Percentiles rank a stretch among this genome's conserved stretches.
phyloP scores from a whole-genome alignment of 768 basidiomycete species.

The Podaxis mareebaensis region DNA sequence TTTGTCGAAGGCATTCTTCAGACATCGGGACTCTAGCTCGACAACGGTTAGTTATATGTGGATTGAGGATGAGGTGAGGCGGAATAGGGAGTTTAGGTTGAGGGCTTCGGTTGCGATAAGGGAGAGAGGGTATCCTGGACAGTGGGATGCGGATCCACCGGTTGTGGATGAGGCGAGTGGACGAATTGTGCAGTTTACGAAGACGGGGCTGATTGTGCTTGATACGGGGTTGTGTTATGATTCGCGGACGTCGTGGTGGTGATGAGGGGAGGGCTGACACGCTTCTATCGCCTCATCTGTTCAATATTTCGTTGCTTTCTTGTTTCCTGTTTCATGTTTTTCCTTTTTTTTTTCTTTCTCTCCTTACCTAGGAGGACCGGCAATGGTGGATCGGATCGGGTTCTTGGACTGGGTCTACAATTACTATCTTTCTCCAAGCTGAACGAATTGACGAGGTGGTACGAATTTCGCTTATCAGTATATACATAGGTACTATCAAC shows the following conservation, averaged over 20 bases:
- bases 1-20: constrained; percentile 14
- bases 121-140: constrained; percentile 17
- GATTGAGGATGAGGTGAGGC: constrained; percentile 15
- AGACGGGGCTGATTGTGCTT: constrained; percentile 16
- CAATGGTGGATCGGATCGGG: neutral
- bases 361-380: neutral
- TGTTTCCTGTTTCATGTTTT: neutral
- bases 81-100: constrained; percentile 17
- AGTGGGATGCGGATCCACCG: constrained; percentile 16
- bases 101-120: constrained; percentile 16
- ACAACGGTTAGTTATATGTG: constrained; percentile 16
- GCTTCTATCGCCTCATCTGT: neutral
- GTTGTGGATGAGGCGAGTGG: constrained; percentile 15
- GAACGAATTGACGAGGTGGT: neutral
- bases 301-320: neutral
- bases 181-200: constrained; percentile 17
- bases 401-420: neutral
- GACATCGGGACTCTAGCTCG: constrained; percentile 14
- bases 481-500: constrained; percentile 9
- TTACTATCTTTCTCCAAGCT: neutral
- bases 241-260: constrained; percentile 9
- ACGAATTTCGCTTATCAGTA: constrained; percentile 4
- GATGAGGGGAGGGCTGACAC: neutral
- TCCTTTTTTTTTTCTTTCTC: neutral
- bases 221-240: constrained; percentile 16